Conservation (phyloP, 2,329 filamentous ascomycete species). For the Boeremia lycopersici region DNA sequence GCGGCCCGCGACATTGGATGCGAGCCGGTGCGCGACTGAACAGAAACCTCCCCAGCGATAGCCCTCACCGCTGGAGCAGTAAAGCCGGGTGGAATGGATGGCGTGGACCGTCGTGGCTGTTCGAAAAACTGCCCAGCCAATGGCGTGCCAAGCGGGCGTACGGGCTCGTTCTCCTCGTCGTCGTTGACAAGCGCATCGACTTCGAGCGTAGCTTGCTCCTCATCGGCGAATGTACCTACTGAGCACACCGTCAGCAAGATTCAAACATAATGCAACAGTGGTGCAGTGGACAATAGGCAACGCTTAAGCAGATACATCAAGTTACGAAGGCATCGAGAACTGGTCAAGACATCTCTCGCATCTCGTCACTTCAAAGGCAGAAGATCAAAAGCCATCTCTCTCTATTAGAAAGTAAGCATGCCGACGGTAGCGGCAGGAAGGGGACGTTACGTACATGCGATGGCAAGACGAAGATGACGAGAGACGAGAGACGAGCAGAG, state of each 20-base stretch:
- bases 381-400: conserved; percentile 47
- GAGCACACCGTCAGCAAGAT: conserved; percentile 50
- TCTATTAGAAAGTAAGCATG: conserved; percentile 52
- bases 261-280: background rate
- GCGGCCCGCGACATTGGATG: conserved; percentile 46
- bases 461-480: conserved; percentile 54
- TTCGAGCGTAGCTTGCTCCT: conserved; percentile 67
- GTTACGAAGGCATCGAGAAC: conserved; percentile 23
- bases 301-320: conserved; percentile 38
- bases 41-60: conserved; percentile 30
- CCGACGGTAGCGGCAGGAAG: conserved; percentile 48
- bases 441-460: conserved; percentile 53
- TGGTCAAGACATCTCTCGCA: conserved; percentile 33
- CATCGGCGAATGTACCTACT: conserved; percentile 66
- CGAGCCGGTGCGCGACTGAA: conserved; percentile 30
- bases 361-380: conserved; percentile 48
- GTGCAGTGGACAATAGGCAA: conserved; percentile 7
- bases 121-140: conserved; percentile 35
- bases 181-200: conserved; percentile 74
- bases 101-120: conserved; percentile 51
- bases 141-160: conserved; percentile 39
- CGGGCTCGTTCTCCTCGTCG: conserved; percentile 35
- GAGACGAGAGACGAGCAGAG: conserved; percentile 30
- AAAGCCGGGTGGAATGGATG: conserved; percentile 54
- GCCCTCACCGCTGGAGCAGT: conserved; percentile 36